Evolutionary conservation across 371 early-diverging fungal genomes (phyloP).

Genomic region (Mucor lusitanicus): DNA sequence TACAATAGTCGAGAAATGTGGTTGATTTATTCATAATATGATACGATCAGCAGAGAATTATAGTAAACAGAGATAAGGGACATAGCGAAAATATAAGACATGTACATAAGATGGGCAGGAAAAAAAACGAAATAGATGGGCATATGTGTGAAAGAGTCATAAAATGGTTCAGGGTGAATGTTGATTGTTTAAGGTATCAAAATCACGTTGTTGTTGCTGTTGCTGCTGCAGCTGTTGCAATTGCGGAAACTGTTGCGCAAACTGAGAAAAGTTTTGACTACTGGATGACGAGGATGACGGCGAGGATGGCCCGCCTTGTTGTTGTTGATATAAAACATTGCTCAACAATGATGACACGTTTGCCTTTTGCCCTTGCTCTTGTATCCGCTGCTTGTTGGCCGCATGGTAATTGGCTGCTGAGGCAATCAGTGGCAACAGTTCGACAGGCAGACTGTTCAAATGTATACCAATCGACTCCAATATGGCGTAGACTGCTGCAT

Average conservation of each 20-base stretch:
- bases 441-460: slow-evolving; percentile 25
- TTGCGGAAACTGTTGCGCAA: background rate
- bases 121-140: background rate
- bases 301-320: background rate
- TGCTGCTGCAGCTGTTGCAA: background rate
- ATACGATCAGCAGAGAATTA: background rate
- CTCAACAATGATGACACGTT: background rate
- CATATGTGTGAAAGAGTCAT: background rate
- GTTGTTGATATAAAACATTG: slow-evolving; percentile 1
- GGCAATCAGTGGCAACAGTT: slow-evolving; percentile 26
- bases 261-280: background rate
- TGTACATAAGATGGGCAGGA: background rate
- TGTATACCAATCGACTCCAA: slow-evolving; percentile 31
- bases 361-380: slow-evolving; percentile 7
- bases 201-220: background rate
- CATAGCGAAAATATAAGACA: background rate
- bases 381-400: slow-evolving; percentile 14
- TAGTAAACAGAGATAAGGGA: background rate
- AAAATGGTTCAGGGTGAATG: background rate
- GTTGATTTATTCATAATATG: background rate
- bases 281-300: background rate
- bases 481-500: slow-evolving; percentile 27
- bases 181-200: background rate
- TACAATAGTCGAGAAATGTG: background rate
- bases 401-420: slow-evolving; percentile 36